phyloP scores from a whole-genome alignment of 257 asterid species.

The Solanum virginianum region DNA sequence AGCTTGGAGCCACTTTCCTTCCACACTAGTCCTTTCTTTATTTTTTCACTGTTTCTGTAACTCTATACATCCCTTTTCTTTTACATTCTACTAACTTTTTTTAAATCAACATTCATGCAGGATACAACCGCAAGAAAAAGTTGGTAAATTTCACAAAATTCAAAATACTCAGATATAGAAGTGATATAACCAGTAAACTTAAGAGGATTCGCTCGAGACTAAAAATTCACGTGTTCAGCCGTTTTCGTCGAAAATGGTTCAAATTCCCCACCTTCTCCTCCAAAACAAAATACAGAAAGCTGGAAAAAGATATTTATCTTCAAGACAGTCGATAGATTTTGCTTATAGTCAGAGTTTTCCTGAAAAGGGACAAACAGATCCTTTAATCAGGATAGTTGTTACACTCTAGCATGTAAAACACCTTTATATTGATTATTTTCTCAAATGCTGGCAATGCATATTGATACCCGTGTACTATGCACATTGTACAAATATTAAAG shows the following conservation, averaged over 20 bases:
- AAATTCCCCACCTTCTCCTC: conserved; percentile 45
- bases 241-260: conserved; percentile 44
- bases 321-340: not conserved
- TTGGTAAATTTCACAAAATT: conserved; percentile 45
- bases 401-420: not conserved
- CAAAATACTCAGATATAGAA: conserved; percentile 28
- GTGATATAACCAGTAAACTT: conserved; percentile 30
- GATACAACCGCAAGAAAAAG: conserved; percentile 27
- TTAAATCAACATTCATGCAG: conserved; percentile 22
- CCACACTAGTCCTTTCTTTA: not conserved
- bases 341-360: not conserved
- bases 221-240: conserved; percentile 49
- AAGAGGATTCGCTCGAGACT: conserved; percentile 57
- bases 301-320: conserved; percentile 11
- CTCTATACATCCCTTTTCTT: not conserved
- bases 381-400: not conserved
- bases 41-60: not conserved
- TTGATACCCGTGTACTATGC: not conserved
- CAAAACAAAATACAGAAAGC: conserved; percentile 37
- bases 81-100: not conserved
- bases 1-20: not conserved
- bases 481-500: not conserved
- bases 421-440: not conserved
- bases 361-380: not conserved
- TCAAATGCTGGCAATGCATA: not conserved